Conservation (phyloP, 2,329 filamentous ascomycete species). For the Blumeria graminis region DNA sequence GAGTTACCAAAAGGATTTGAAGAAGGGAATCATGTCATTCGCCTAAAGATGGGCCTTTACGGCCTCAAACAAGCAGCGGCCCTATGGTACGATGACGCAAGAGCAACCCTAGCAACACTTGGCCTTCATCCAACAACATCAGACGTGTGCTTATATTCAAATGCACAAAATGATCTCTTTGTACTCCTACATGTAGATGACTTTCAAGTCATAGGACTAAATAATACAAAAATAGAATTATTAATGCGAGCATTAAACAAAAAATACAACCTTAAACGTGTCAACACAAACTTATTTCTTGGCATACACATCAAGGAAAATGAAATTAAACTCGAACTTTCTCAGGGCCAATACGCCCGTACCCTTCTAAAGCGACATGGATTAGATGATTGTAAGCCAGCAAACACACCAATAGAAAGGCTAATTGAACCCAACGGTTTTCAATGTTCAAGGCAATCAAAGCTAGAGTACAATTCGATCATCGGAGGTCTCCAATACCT, state of each 20-base stretch:
- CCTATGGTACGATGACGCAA: not conserved
- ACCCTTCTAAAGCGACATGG: not conserved
- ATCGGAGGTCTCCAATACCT: too few species aligned
- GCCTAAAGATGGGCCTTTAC: not conserved
- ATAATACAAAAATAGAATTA: not conserved
- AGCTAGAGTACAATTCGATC: not conserved
- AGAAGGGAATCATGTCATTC: not conserved
- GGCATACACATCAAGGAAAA: not conserved
- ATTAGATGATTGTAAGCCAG: not conserved
- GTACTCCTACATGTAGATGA: not conserved
- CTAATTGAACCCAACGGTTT: not conserved
- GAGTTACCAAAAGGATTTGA: not conserved
- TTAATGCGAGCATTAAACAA: not conserved
- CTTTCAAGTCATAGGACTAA: not conserved
- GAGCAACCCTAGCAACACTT: not conserved
- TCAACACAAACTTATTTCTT: not conserved
- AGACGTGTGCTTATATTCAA: not conserved
- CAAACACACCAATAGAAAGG: not conserved
- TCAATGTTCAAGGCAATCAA: not conserved
- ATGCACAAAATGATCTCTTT: not conserved
- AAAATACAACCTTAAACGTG: not conserved
- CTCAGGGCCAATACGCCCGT: not conserved
- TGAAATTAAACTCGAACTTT: not conserved
- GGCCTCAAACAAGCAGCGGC: not conserved
- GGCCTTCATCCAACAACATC: not conserved